phyloP scores from a whole-genome alignment of 169 alveolate genomes.

The Plasmodium ovale region DNA sequence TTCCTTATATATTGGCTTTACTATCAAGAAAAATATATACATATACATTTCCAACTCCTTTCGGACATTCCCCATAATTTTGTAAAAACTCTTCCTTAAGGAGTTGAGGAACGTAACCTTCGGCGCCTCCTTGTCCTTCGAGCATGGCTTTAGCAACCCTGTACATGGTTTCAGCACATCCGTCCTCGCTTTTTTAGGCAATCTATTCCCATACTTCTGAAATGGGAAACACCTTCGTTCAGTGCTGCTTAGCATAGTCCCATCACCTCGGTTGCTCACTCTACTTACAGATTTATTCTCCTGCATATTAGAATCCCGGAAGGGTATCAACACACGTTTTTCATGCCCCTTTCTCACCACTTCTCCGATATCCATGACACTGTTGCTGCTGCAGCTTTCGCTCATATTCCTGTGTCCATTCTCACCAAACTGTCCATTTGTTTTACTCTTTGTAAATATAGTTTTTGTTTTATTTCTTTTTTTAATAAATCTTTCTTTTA shows the following conservation, averaged over 20 bases:
- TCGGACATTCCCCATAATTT: constrained; percentile 10
- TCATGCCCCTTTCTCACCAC: not conserved
- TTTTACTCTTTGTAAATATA: not conserved
- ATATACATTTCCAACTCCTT: constrained; percentile 47
- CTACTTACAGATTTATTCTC: not conserved
- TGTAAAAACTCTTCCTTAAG: constrained; percentile 15
- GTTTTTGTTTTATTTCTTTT: constrained; percentile 7
- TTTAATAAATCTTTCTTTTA: constrained; percentile 20
- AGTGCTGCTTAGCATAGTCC: not conserved
- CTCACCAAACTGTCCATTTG: not conserved
- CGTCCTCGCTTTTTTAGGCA: too few species aligned
- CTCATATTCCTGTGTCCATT: not conserved
- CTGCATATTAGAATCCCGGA: not conserved
- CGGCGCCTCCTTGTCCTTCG: not conserved
- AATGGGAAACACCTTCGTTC: too few species aligned
- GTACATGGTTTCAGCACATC: not conserved
- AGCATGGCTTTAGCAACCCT: too few species aligned
- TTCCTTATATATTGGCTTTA: constrained; percentile 66
- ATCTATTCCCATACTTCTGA: too few species aligned
- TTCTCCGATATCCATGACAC: not conserved
- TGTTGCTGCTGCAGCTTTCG: not conserved
- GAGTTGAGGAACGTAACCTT: not conserved
- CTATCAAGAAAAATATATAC: constrained; percentile 25
- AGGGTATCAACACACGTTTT: not conserved
- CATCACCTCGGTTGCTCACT: not conserved